Conservation (phyloP, 2,329 filamentous ascomycete genomes). For the Colletotrichum abscissum region DNA sequence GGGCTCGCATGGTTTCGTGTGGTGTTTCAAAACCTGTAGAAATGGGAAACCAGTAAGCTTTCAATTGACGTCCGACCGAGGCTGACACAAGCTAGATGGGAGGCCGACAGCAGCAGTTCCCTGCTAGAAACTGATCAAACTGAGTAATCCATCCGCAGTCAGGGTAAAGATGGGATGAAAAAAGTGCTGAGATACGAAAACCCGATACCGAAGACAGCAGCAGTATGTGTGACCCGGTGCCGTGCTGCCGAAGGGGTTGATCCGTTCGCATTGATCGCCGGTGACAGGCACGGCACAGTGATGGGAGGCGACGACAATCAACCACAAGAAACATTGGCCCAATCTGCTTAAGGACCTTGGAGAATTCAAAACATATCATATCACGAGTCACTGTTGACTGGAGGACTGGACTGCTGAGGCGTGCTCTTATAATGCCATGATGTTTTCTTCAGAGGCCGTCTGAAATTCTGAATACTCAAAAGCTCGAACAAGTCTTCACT, state of each 20-base stretch:
- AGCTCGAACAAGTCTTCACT: not conserved
- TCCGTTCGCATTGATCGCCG: not conserved
- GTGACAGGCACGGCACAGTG: not conserved
- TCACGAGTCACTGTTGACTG: not conserved
- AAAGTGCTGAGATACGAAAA: not conserved
- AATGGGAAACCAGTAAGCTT: not conserved
- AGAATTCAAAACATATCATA: not conserved
- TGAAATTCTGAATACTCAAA: not conserved
- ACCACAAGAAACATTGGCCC: not conserved
- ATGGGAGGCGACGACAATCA: not conserved
- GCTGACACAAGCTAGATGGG: conserved; percentile 6
- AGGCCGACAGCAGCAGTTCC: not conserved
- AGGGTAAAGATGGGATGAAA: not conserved
- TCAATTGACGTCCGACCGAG: not conserved
- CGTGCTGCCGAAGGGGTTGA: not conserved
- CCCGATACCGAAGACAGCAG: not conserved
- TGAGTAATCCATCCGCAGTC: not conserved
- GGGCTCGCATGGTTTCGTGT: conserved; percentile 25
- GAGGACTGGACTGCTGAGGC: not conserved
- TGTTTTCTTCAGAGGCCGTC: not conserved
- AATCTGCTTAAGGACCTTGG: not conserved
- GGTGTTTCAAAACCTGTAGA: conserved; percentile 13
- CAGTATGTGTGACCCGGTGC: not conserved
- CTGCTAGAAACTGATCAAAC: not conserved
- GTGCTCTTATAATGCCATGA: not conserved